Evolutionary conservation across 106 monocot genomes (phyloP), one percentile per base, ranked within the genome.

Genomic region (Alisma plantagoaquatica): DNA sequence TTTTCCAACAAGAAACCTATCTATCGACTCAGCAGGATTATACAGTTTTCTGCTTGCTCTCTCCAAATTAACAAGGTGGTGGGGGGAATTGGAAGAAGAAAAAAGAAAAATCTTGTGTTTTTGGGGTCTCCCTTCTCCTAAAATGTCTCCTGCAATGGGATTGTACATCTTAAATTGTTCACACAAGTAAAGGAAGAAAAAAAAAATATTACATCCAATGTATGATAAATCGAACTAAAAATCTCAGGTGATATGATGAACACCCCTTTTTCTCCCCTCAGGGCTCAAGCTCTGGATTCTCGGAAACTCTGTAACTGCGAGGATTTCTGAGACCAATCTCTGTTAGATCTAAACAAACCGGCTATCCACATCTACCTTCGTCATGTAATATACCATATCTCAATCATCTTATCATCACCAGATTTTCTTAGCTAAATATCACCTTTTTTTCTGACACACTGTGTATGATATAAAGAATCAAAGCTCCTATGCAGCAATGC

Each of bases 121-220:
- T n/a, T n/a, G n/a, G n/a, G n/a, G n/a, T n/a, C n/a, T n/a, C n/a
- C n/a, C n/a, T n/a, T n/a, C n/a, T n/a, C n/a, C n/a, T n/a, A n/a
- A n/a, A 69, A 64, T 53, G 51, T 73, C 68, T 69, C 53, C 57
- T 59, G 49, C 42, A 69, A 73, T 35, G 49, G 41, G 61, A 61
- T 61, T 29, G 31, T 61, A 49, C 49, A 61, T 48, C 46, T 35
- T 50, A 62, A 62, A n/a, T n/a, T n/a, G n/a, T n/a, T n/a, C n/a
- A n/a, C n/a, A n/a, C n/a, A n/a, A n/a, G n/a, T 11, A 22, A 29
- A 62, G 38, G 20, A 22, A 18, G 49, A 49, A 62, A 50, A 62
- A 32, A 31, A 31, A 50, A 50, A 49, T 26, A 12, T 28, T 31
- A 59, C 29, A 25, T 35, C 17, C 48, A 11, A 21, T 35, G 30